Evolutionary conservation across 2,329 filamentous ascomycete genomes (phyloP), one percentile per base, ranked within the genome.

Genomic region (Penicillium sp.): DNA sequence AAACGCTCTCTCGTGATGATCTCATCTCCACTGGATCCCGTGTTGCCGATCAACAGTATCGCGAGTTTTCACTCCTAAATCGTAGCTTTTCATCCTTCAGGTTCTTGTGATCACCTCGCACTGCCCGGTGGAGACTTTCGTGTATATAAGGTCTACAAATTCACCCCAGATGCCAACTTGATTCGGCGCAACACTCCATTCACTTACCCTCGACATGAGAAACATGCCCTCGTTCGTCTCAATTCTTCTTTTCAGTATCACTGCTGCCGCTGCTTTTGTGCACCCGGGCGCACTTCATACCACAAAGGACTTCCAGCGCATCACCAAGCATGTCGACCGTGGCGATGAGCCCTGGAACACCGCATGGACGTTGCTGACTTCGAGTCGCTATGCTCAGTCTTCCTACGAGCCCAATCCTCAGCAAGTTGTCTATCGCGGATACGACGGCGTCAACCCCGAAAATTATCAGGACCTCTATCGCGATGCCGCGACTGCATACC

Each of bases 231-330:
- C 36, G 4, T 22, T 55, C 11, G 4, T 33, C 22, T 50, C 44
- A 7, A 1, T 37, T 31, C 27, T 55, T 7, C n/a, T 31, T 6
- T 19, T 55, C 18, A 19, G 37, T 16, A 24, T 16, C 7, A 43
- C 43, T 16, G n/a, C 37, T 4, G 10, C 18, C 1, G n/a, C 44
- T 18, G 64, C 60, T 37, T 70, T 74, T 33, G 60, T 64, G 10
- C 73, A 75, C 59, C 73, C 73, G 2, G 73, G 73, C 13, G 61
- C 72, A 31, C 72, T 79, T 19, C 76, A 79, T 54, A 77, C 73
- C 0, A 51, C 62, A 1, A 52, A 63, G 1, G 77, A 79, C 52
- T 75, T 82, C 47, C 65, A 71, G 7, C 74, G 79, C 7, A 77
- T 82, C 55, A 74, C 73, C 27, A 65, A 65, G 3, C 75, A 77